Evolutionary conservation across 352 stramenopile genomes (phyloP), one percentile per base, ranked within the genome.

Genomic region (Phytophthora foliorum): DNA sequence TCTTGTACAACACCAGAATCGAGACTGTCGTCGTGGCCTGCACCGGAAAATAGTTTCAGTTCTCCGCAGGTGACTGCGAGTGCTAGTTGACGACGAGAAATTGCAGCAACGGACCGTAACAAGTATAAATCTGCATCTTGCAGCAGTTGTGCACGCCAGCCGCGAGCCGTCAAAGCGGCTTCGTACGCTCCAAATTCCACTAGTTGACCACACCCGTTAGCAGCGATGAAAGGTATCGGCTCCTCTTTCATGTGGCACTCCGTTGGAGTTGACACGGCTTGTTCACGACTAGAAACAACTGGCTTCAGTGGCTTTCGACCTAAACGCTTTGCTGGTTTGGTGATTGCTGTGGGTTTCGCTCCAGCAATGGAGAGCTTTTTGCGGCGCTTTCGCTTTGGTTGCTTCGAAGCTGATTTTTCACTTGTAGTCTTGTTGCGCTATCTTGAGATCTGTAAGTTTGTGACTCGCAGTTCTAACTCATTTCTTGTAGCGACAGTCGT

Each of bases 81-180:
- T 4, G 44, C 36, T 27, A 48, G 19, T 8, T 73, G 65, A 16
- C 36, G 51, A 7, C 65, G 50, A 55, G 50, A 38, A 22, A 73
- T 69, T 8, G 34, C 57, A 41, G 65, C 65, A 34, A 73, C 65
- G 1, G 50, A 56, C 27, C 65, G 65, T 39, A 73, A 19, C n/a
- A 73, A 39, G n/a, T 73, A 52, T 14, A 73, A 17, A n/a, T 73
- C 65, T 32, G 69, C 54, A 32, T 69, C 57, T 68, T 57, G 65
- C n/a, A 73, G 58, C 17, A 73, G 36, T 22, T 73, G 65, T 0
- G 65, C 58, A 10, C 45, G 65, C 65, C 65, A 73, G 19, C 65
- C 65, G 46, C 25, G 49, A 21, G 65, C 57, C 7, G 45, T 73
- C 29, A 73, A 32, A 39, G 65, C 60, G 16, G 65, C 57, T 45